phyloP scores from a whole-genome alignment of 1,284 basidiomycete genomes.

The Irpex lacteus region DNA sequence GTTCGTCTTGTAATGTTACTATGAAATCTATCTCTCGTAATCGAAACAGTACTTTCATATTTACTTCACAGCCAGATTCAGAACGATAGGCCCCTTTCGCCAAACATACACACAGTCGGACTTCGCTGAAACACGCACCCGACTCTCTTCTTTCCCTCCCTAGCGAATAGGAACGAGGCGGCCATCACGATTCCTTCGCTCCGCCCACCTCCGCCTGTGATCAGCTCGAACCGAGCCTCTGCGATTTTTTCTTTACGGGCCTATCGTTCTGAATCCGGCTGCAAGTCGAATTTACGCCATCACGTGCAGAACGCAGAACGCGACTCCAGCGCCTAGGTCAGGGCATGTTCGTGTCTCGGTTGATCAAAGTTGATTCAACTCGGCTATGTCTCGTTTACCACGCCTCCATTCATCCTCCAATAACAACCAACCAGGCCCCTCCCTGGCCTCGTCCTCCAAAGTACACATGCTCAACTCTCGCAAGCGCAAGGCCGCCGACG shows the following conservation, averaged over 20 bases:
- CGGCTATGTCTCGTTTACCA: constrained; percentile 5
- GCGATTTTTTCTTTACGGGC: too few species aligned
- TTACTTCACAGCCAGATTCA: too few species aligned
- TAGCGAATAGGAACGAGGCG: too few species aligned
- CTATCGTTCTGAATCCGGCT: too few species aligned
- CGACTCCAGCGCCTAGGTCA: not conserved
- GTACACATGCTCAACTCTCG: constrained; percentile 23
- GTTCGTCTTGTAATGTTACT: not conserved
- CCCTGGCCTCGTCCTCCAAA: constrained; percentile 23
- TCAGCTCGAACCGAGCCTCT: too few species aligned
- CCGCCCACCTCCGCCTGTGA: too few species aligned
- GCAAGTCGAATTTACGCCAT: not conserved
- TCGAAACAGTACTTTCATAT: not conserved
- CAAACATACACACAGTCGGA: too few species aligned
- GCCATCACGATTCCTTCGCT: too few species aligned
- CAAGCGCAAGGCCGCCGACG: constrained; percentile 42
- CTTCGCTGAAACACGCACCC: too few species aligned
- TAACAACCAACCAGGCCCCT: not conserved
- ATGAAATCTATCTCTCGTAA: not conserved
- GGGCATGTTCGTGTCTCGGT: not conserved
- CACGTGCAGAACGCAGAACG: not conserved
- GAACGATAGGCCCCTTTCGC: too few species aligned
- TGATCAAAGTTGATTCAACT: not conserved
- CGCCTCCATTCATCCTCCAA: not conserved
- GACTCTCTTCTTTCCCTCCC: too few species aligned